Evolutionary conservation across 371 early-diverging fungal species (phyloP), one percentile per base, ranked within the genome.

Genomic region (Dichotomocladium elegans): DNA sequence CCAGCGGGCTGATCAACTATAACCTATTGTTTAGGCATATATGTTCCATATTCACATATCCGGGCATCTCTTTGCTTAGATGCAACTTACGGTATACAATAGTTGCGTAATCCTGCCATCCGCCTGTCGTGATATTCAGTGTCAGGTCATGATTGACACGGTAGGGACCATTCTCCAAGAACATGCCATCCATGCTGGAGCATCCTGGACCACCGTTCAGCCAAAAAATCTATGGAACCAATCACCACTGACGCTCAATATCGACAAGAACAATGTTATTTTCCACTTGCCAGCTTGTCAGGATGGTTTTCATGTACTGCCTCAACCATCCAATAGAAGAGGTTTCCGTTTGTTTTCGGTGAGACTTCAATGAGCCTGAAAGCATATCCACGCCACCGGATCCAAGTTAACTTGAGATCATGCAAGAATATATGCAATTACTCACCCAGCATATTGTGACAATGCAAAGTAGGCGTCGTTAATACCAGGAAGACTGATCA

Each of bases 1-100:
- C 92, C 92, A 11, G 87, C 82, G 19, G 94, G 94, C 51, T 92
- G 92, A 63, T 94, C 94, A 37, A 94, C 91, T 88, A 65, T 31
- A 30, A n/a, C 4, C n/a, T 3, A 4, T 8, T 9, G 6, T 3
- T 4, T 29, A 41, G n/a, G 4, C 6, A 0, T 35, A 27, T n/a
- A 3, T 25, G 27, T 21, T 9, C 25, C 5, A 17, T 49, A 19
- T 1, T 9, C 31, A 24, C 22, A 26, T 40, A 17, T 14, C 5
- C 8, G 22, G 21, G 3, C 34, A 24, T 27, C 17, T 11, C 25
- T 19, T 2, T 45, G 10, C 21, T 45, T 15, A n/a, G n/a, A n/a
- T n/a, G n/a, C n/a, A n/a, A 50, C 63, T 56, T 72, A 88, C 90
- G 75, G 55, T 77, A 91, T 2, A 90, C 68, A 25, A 86, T 64